Conservation (phyloP, 345 rosid genomes). For the Toxicodendron radicans region DNA sequence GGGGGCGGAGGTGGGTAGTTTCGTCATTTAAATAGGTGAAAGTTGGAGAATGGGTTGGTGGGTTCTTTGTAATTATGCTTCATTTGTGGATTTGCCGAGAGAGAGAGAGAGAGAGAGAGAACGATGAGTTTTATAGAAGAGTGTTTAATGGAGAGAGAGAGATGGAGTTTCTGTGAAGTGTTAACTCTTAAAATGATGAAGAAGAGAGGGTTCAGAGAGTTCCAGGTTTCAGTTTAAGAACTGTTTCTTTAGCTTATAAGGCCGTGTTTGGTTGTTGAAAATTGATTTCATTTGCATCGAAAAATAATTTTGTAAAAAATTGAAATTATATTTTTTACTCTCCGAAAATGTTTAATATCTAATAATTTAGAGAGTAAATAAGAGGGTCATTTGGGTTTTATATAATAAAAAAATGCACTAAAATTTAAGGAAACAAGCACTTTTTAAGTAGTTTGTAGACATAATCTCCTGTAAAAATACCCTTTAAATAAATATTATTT, state of each 20-base stretch:
- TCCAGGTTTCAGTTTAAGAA: conserved; percentile 16
- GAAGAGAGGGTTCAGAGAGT: background rate
- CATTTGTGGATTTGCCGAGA: conserved; percentile 41
- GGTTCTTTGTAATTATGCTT: conserved; percentile 33
- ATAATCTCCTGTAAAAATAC: no score
- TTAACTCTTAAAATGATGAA: background rate
- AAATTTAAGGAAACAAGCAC: no score
- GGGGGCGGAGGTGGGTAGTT: background rate
- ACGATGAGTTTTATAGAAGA: background rate
- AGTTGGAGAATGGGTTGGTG: conserved; percentile 27
- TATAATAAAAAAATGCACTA: no score
- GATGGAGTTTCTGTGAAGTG: conserved; percentile 7
- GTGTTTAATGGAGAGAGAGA: conserved; percentile 12
- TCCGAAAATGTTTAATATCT: no score
- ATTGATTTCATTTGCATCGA: background rate
- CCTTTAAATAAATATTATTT: no score
- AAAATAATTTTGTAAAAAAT: no score
- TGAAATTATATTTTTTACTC: no score
- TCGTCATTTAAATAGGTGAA: conserved; percentile 51
- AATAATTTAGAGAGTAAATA: no score
- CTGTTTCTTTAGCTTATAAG: background rate
- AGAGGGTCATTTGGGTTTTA: no score
- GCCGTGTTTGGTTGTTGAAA: conserved; percentile 9
- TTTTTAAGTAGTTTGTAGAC: no score
- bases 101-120: conserved; percentile 7